Percentiles rank a stretch among this genome's conserved stretches.
Conservation (phyloP, 2,329 filamentous ascomycete genomes). For the Bipolaris bicolor region DNA sequence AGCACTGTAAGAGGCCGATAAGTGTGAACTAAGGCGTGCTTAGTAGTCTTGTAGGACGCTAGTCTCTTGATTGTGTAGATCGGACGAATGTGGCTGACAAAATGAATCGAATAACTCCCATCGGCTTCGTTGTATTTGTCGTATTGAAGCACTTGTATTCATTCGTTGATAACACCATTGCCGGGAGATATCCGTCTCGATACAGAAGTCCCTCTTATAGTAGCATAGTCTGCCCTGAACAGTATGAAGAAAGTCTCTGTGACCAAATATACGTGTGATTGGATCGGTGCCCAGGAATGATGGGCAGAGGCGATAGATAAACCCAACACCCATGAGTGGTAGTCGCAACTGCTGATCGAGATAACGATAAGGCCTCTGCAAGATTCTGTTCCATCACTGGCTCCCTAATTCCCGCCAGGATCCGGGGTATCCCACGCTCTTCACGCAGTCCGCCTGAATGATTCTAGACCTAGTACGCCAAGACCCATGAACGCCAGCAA, state of each 20-base stretch:
- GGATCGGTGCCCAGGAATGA: slow-evolving; percentile 15
- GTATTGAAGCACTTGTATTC: neutral
- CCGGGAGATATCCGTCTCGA: neutral
- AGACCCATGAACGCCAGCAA: slow-evolving; percentile 30
- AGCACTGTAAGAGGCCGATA: slow-evolving; percentile 27
- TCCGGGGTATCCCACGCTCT: slow-evolving; percentile 35
- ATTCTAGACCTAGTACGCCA: slow-evolving; percentile 23
- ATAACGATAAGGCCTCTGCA: slow-evolving; percentile 46
- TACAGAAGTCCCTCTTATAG: neutral
- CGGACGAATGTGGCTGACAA: slow-evolving; percentile 5
- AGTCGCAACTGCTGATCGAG: slow-evolving; percentile 40
- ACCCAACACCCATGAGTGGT: slow-evolving; percentile 27
- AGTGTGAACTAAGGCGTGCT: slow-evolving; percentile 29
- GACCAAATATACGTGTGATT: slow-evolving; percentile 6
- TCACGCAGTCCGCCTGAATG: slow-evolving; percentile 18
- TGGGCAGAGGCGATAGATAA: slow-evolving; percentile 30
- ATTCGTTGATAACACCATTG: neutral
- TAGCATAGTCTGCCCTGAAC: neutral
- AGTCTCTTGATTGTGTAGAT: slow-evolving; percentile 12
- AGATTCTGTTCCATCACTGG: slow-evolving; percentile 34
- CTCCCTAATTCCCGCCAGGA: slow-evolving; percentile 20
- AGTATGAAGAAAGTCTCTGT: neutral
- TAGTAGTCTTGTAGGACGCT: slow-evolving; percentile 21
- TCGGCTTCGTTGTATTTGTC: neutral
- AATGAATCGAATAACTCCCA: neutral